Conservation (phyloP, 1,284 basidiomycete genomes). For the Pisolithus thermaeus region DNA sequence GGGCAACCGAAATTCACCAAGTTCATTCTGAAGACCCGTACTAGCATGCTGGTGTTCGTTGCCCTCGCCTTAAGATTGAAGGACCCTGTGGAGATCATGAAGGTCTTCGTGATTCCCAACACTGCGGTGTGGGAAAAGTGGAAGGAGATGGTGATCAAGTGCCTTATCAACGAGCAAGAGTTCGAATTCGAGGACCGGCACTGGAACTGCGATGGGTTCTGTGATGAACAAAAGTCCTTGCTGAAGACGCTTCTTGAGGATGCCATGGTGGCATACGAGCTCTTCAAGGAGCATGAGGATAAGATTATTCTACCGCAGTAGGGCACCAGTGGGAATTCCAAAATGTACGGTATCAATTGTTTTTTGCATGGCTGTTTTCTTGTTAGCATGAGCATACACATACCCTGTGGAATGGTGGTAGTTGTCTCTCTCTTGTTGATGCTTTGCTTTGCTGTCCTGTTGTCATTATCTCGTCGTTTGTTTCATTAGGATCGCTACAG, state of each 20-base stretch:
- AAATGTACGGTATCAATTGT: too few species aligned
- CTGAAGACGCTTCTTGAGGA: conserved; percentile 20
- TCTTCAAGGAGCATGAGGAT: too few species aligned
- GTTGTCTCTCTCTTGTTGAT: too few species aligned
- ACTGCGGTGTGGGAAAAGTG: conserved; percentile 6
- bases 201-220: conserved; percentile 19
- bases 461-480: too few species aligned
- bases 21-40: conserved; percentile 25
- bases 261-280: not conserved
- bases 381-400: too few species aligned
- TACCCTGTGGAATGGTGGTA: too few species aligned
- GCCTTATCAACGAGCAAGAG: conserved; percentile 17
- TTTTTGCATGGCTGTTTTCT: too few species aligned
- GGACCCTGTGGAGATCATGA: conserved; percentile 17
- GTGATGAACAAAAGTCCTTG: conserved; percentile 12
- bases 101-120: conserved; percentile 18
- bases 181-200: conserved; percentile 17
- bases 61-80: conserved; percentile 21
- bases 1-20: conserved; percentile 19
- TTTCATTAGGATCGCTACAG: too few species aligned
- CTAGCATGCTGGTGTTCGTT: conserved; percentile 24
- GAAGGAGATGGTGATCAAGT: conserved; percentile 16
- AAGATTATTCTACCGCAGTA: too few species aligned
- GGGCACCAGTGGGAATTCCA: too few species aligned
- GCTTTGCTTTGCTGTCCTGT: too few species aligned